These are phyloP conservation scores for Dichotomocladium elegans DNA, from an alignment of 371 early-diverging fungal genomes.

Conservation along the genomic window DNA sequence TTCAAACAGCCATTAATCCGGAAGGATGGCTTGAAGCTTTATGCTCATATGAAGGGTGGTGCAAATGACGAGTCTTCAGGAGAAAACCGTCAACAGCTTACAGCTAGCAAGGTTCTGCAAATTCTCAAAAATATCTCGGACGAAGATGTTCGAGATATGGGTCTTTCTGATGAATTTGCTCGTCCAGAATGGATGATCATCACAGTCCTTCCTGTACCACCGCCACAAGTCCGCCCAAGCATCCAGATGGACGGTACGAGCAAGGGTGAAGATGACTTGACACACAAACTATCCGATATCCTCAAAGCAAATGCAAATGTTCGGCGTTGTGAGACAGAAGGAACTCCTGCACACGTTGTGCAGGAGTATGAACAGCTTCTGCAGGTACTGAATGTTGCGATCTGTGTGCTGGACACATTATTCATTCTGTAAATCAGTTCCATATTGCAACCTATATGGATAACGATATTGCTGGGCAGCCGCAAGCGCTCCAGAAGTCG, in stretches of 20 bases:
- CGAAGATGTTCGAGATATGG: slow-evolving; percentile 88
- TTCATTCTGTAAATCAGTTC: slow-evolving; percentile 47
- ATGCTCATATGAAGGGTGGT: slow-evolving; percentile 64
- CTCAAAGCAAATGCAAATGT: slow-evolving; percentile 96
- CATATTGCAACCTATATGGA: slow-evolving; percentile 99
- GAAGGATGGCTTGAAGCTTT: slow-evolving; percentile 88
- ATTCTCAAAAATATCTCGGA: slow-evolving; percentile 93
- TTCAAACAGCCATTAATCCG: slow-evolving; percentile 88
- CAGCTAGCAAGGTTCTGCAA: slow-evolving; percentile 80
- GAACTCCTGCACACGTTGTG: slow-evolving; percentile 94
- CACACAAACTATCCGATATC: slow-evolving; percentile 95
- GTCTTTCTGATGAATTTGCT: slow-evolving; percentile 89
- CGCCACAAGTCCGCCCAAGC: slow-evolving; percentile 98
- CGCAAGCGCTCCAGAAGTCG: slow-evolving; percentile 93
- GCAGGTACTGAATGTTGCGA: slow-evolving; percentile 55
- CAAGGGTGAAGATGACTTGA: slow-evolving; percentile 98
- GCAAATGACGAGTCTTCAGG: slow-evolving; percentile 51
- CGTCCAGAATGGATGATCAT: slow-evolving; percentile 99
- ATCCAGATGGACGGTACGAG: slow-evolving; percentile 95
- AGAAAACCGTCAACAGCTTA: slow-evolving; percentile 73
- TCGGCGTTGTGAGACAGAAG: slow-evolving; percentile 90
- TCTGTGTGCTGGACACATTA: not conserved
- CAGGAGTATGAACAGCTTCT: slow-evolving; percentile 94
- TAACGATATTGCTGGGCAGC: slow-evolving; percentile 98
- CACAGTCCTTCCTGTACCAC: slow-evolving; percentile 95